Base-by-base conservation (phyloP, 2,329 filamentous ascomycete species). In the Atkinsonella texensis region DNA sequence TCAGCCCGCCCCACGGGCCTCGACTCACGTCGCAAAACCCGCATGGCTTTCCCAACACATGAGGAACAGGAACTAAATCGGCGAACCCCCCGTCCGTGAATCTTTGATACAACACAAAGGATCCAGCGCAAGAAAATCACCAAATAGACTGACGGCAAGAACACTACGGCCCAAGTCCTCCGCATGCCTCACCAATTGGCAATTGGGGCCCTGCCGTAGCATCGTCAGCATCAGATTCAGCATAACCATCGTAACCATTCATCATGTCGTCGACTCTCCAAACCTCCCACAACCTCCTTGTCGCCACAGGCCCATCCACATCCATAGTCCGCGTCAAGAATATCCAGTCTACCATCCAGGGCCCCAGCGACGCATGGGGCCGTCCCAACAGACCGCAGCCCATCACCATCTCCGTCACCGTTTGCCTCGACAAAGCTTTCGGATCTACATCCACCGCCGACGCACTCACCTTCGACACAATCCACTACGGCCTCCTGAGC, bases 401-500 rank as follows among this genome's bases (percentile, higher is more conserved):
- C 8, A 70, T 80, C 10, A 61, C 78, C 7, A 59, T 89, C 9
- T 83, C 81, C 4, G 75, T 80, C 35, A 73, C 75, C 18, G 72
- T 88, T 3, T 74, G 72, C 3, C 74, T 89, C 54, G 64, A 67
- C 13, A 61, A 68, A 8, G 65, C 74, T 0, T 88, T 89, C 60
- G 69, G 68, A 46, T 71, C 74, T 0, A 79, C 83, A 1, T 80
- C 81, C 0, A 60, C 71, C 1, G 65, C 66, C 4, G 86, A 90
- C 67, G 68, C 69, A 9, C 75, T 90, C 35, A 76, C 80, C 45
- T 65, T 67, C n/a, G 85, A 85, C 62, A 89, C 86, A 2, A 79
- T 89, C 23, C 84, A 90, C 68, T 90, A 90, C 60, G 85, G 86
- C 2, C 74, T 70, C 10, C 72, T 89, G 13, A 83, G 80, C 68